phyloP scores from a whole-genome alignment of 2,329 filamentous ascomycete genomes.

The Hypoxylon sp. region DNA sequence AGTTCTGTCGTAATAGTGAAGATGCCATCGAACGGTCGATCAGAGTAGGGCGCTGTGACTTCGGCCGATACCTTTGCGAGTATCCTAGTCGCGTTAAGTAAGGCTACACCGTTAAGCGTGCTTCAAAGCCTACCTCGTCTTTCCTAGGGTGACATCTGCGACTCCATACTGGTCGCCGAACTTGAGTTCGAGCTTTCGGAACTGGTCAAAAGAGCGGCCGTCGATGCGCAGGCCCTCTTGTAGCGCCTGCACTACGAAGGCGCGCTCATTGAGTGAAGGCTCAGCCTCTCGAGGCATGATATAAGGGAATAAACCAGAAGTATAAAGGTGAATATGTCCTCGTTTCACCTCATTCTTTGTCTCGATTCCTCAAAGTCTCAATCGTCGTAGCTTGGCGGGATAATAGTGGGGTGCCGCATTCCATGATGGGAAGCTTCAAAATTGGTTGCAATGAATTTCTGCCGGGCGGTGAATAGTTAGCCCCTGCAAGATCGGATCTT shows the following conservation, averaged over 20 bases:
- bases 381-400: conserved; percentile 22
- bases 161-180: conserved; percentile 95
- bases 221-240: conserved; percentile 85
- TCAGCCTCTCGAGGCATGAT: conserved; percentile 93
- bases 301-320: conserved; percentile 33
- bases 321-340: conserved; percentile 27
- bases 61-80: conserved; percentile 88
- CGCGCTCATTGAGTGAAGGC: conserved; percentile 88
- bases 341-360: conserved; percentile 40
- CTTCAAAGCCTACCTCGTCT: conserved; percentile 76
- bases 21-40: conserved; percentile 94
- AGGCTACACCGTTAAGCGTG: conserved; percentile 13
- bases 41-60: conserved; percentile 84
- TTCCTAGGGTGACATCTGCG: conserved; percentile 87
- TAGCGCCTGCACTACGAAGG: conserved; percentile 86
- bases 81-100: conserved; percentile 66
- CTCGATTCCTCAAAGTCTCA: neutral
- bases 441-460: conserved; percentile 56
- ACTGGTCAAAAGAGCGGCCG: conserved; percentile 83
- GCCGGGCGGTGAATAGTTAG: conserved; percentile 61
- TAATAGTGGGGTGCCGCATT: conserved; percentile 46
- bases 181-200: conserved; percentile 78
- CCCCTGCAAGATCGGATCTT: conserved; percentile 44
- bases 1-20: conserved; percentile 94
- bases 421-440: conserved; percentile 42